These are phyloP conservation scores for Cutaneotrichosporon cyanovorans DNA, from an alignment of 1,284 basidiomycete species.

Conservation along the genomic window DNA sequence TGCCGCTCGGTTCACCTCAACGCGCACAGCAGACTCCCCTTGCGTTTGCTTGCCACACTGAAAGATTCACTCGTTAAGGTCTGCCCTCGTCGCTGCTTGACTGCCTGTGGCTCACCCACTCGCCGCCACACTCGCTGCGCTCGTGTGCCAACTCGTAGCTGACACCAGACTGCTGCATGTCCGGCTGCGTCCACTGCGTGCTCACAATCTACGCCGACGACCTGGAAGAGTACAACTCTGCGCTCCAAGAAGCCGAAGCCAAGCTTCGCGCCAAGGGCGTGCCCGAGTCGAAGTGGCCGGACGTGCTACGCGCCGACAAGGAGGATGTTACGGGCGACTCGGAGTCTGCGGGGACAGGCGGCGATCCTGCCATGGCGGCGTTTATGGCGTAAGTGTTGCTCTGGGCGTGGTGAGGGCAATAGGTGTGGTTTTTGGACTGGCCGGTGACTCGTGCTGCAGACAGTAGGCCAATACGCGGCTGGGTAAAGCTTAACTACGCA, in stretches of 20 bases:
- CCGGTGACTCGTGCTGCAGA: no score
- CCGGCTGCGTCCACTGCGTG: constrained; percentile 79
- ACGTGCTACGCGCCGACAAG: constrained; percentile 26
- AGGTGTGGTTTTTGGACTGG: no score
- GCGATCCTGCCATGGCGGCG: constrained; percentile 16
- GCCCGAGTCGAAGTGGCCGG: constrained; percentile 61
- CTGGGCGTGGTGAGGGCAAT: no score
- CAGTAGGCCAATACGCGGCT: no score
- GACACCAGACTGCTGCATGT: constrained; percentile 77
- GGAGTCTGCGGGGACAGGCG: background rate
- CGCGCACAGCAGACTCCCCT: no score
- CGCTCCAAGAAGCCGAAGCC: constrained; percentile 52
- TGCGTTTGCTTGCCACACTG: no score
- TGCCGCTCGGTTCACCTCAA: no score
- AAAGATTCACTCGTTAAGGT: no score
- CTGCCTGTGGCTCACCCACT: no score
- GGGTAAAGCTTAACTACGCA: no score
- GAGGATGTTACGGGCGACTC: background rate
- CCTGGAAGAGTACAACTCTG: constrained; percentile 57
- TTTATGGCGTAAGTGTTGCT: constrained; percentile 19
- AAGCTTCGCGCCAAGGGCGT: constrained; percentile 52
- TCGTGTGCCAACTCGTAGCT: background rate
- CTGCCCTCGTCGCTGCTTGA: no score
- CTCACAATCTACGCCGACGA: constrained; percentile 79
- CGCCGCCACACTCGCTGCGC: no score